These are phyloP conservation scores for Neofusicoccum umdonicola DNA, from an alignment of 2,329 filamentous ascomycete species.

Conservation along the genomic window DNA sequence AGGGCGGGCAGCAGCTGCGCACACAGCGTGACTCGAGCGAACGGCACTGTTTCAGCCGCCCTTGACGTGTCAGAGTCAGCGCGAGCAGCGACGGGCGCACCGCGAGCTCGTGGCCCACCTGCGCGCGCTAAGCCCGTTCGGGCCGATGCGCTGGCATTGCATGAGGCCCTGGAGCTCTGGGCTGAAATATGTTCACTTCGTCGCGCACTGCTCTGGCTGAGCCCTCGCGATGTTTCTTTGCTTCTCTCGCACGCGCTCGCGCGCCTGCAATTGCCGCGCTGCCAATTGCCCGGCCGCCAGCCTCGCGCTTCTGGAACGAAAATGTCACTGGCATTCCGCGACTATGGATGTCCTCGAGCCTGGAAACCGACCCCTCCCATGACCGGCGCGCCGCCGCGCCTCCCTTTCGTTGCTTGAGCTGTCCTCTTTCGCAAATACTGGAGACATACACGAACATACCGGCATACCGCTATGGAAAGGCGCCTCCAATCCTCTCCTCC, in stretches of 20 bases:
- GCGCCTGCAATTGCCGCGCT: slow-evolving; percentile 4
- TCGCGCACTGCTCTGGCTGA: slow-evolving; percentile 6
- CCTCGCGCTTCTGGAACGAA: background rate
- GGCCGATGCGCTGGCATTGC: slow-evolving; percentile 14
- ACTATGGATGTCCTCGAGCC: slow-evolving; percentile 14
- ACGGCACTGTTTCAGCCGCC: slow-evolving; percentile 6
- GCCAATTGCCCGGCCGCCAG: slow-evolving; percentile 2
- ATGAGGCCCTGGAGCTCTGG: slow-evolving; percentile 14
- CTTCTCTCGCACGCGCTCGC: background rate
- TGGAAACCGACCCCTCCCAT: slow-evolving; percentile 13
- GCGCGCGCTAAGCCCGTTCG: slow-evolving; percentile 1
- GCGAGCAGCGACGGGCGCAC: slow-evolving; percentile 1
- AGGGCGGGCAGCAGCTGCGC: background rate
- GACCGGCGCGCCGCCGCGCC: slow-evolving; percentile 10
- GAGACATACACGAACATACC: slow-evolving; percentile 9
- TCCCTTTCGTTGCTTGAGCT: slow-evolving; percentile 12
- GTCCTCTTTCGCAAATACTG: background rate
- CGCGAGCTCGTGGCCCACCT: slow-evolving; percentile 8
- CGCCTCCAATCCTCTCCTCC: slow-evolving; percentile 4
- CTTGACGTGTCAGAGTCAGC: slow-evolving; percentile 9
- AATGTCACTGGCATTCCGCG: slow-evolving; percentile 9
- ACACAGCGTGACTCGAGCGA: background rate
- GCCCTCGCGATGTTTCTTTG: slow-evolving; percentile 9
- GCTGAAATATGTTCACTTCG: slow-evolving; percentile 16
- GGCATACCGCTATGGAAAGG: background rate